These are phyloP conservation scores for Berkeleyomyces rouxiae DNA, from an alignment of 2,329 filamentous ascomycete genomes.

Conservation along the genomic window DNA sequence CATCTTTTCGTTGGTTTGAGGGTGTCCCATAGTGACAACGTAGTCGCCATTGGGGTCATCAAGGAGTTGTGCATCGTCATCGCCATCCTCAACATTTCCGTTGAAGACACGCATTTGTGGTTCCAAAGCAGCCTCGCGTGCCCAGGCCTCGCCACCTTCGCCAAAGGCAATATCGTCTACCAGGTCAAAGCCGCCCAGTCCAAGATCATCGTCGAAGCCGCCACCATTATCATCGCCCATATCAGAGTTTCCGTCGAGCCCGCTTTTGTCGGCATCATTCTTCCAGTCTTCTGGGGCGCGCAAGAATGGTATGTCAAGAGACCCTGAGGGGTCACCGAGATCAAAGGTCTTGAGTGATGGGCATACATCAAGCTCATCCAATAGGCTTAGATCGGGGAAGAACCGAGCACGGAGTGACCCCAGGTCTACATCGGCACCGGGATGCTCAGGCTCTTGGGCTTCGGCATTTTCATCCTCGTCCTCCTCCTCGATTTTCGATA, in stretches of 20 bases:
- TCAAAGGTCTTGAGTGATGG: constrained; percentile 90
- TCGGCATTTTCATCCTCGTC: constrained; percentile 27
- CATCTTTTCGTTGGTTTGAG: constrained; percentile 37
- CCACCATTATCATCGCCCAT: constrained; percentile 71
- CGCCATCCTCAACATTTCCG: constrained; percentile 38
- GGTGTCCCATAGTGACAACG: constrained; percentile 59
- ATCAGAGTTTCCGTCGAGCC: constrained; percentile 51
- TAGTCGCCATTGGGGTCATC: constrained; percentile 49
- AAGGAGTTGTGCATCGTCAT: constrained; percentile 30
- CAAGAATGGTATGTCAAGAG: constrained; percentile 80
- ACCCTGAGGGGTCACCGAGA: constrained; percentile 68
- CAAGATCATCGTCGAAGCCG: constrained; percentile 55
- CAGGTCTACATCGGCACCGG: constrained; percentile 56
- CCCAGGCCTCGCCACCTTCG: constrained; percentile 92
- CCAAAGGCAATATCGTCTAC: constrained; percentile 75
- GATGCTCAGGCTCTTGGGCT: constrained; percentile 26
- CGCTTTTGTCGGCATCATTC: constrained; percentile 34
- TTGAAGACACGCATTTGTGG: constrained; percentile 72
- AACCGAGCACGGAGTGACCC: constrained; percentile 58
- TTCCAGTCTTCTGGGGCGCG: constrained; percentile 79
- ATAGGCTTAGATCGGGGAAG: constrained; percentile 59
- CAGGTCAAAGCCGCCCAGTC: constrained; percentile 54
- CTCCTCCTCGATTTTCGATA: constrained; percentile 17
- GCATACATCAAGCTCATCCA: constrained; percentile 84
- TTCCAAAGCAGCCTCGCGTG: constrained; percentile 70